phyloP scores from a whole-genome alignment of 352 stramenopile genomes.

The Pseudoperonospora humuli region DNA sequence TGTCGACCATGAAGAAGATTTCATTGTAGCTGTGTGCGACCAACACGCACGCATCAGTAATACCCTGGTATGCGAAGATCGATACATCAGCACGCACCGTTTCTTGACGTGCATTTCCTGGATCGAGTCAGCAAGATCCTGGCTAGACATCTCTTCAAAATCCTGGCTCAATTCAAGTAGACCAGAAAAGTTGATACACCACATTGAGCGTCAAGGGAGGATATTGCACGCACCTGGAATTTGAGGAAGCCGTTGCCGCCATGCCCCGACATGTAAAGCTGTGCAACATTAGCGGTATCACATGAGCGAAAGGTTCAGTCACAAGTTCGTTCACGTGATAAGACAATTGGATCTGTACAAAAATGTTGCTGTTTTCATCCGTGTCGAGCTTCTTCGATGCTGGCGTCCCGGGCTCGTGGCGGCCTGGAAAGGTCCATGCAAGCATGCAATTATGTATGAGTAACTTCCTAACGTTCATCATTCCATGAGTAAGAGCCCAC shows the following conservation, averaged over 20 bases:
- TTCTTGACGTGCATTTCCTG: constrained; percentile 92
- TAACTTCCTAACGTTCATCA: not conserved
- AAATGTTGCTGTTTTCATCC: constrained; percentile 87
- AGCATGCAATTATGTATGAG: not conserved
- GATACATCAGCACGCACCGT: constrained; percentile 27
- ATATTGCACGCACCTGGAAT: constrained; percentile 79
- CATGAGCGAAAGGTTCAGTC: constrained; percentile 22
- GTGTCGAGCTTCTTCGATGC: constrained; percentile 85
- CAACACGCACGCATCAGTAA: not conserved
- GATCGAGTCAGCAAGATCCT: constrained; percentile 90
- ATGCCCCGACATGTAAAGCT: constrained; percentile 92
- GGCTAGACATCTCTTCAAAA: constrained; percentile 92
- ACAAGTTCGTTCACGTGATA: constrained; percentile 18
- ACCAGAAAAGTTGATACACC: constrained; percentile 3
- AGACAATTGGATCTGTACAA: constrained; percentile 30
- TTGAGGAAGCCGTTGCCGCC: constrained; percentile 97
- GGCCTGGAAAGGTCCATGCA: constrained; percentile 31
- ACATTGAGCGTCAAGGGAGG: constrained; percentile 1
- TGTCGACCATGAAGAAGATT: constrained; percentile 97
- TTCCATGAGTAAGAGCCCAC: constrained; percentile 1
- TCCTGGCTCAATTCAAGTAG: constrained; percentile 43
- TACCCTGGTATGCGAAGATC: not conserved
- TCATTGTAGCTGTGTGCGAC: constrained; percentile 77
- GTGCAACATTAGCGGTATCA: constrained; percentile 4
- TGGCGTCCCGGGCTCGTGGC: constrained; percentile 82